These are phyloP conservation scores for Cordyceps cicadae DNA, from an alignment of 2,329 filamentous ascomycete species.

Conservation along the genomic window DNA sequence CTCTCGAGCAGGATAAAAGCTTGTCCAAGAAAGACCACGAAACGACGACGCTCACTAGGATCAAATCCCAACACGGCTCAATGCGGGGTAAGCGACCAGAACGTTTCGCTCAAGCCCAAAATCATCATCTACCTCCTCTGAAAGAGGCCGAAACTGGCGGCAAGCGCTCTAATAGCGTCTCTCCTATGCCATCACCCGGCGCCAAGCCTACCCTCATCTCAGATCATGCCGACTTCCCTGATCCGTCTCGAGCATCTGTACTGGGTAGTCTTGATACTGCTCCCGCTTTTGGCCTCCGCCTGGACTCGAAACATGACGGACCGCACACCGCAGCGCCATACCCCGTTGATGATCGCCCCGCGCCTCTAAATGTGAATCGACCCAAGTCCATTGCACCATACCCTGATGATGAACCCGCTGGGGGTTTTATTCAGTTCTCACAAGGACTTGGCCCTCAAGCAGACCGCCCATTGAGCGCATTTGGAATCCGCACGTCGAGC, in stretches of 20 bases:
- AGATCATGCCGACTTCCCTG: conserved; percentile 37
- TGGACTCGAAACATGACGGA: conserved; percentile 31
- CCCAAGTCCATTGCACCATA: conserved; percentile 43
- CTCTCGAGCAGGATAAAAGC: conserved; percentile 72
- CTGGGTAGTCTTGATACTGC: conserved; percentile 29
- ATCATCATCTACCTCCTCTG: conserved; percentile 39
- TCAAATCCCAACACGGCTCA: conserved; percentile 73
- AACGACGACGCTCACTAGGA: conserved; percentile 77
- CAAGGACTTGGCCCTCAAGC: conserved; percentile 39
- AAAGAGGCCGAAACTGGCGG: conserved; percentile 30
- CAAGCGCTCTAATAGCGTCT: conserved; percentile 22
- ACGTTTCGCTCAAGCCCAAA: conserved; percentile 43
- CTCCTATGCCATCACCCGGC: conserved; percentile 35
- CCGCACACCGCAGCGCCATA: conserved; percentile 58
- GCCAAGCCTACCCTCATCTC: conserved; percentile 29
- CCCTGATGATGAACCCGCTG: conserved; percentile 40
- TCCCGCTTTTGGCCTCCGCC: conserved; percentile 44
- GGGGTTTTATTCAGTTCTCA: conserved; percentile 35
- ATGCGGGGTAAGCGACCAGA: conserved; percentile 55
- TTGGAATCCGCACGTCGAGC: conserved; percentile 43
- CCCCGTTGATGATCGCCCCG: conserved; percentile 57
- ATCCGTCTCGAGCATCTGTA: conserved; percentile 35
- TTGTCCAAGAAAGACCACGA: conserved; percentile 89
- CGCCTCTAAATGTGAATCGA: conserved; percentile 36
- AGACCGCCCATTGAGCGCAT: conserved; percentile 43